phyloP scores from a whole-genome alignment of 768 basidiomycete species.

The Cystofilobasidium capitatum region DNA sequence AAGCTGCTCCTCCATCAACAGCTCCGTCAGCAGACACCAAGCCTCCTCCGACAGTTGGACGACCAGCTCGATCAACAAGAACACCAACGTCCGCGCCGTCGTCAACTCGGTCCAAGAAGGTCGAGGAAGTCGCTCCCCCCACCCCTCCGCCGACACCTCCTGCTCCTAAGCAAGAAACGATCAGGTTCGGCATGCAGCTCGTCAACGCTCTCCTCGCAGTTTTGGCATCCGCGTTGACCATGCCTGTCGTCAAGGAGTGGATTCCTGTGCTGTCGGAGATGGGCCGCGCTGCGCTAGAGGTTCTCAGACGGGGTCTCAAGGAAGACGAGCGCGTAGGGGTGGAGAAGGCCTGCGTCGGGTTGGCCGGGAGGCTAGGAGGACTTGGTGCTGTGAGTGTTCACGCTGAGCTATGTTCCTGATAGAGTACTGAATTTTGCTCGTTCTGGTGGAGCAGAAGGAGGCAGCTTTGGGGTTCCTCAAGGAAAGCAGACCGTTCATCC shows the following conservation, averaged over 20 bases:
- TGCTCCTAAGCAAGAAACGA: background rate
- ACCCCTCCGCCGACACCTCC: background rate
- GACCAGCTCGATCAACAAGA: background rate
- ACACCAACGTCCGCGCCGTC: background rate
- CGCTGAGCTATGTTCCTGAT: background rate
- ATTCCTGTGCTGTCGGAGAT: background rate
- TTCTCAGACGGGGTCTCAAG: background rate
- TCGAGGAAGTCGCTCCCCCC: background rate
- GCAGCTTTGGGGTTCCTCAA: background rate
- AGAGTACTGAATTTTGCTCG: background rate
- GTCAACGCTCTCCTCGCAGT: background rate
- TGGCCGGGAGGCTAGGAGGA: background rate
- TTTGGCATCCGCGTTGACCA: background rate
- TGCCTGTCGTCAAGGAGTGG: background rate
- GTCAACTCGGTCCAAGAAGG: background rate
- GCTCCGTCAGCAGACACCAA: background rate
- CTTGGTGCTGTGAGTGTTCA: background rate
- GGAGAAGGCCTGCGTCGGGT: background rate
- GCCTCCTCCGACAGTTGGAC: background rate
- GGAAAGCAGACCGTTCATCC: background rate
- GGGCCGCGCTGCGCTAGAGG: background rate
- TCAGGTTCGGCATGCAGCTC: constrained; percentile 1
- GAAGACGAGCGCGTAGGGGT: background rate
- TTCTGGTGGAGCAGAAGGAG: background rate
- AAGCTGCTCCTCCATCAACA: background rate